Evolutionary conservation across 495 filamentous ascomycete genomes (phyloP).

Genomic region (Chaetomium fimeti): DNA sequence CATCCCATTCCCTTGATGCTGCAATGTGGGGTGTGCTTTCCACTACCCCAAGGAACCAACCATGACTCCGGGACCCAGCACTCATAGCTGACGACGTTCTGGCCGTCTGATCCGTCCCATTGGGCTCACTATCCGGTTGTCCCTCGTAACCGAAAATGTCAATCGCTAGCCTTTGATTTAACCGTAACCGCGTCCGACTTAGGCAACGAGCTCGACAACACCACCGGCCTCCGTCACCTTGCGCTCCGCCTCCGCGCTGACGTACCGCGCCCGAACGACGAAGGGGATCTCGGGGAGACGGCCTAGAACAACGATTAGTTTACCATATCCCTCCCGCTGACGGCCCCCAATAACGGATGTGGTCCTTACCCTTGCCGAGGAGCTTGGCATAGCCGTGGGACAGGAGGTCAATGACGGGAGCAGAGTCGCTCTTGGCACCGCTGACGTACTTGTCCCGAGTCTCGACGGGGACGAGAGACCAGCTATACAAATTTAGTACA

Average conservation of each 20-base stretch:
- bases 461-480: constrained; percentile 40
- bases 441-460: constrained; percentile 38
- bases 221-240: constrained; percentile 40
- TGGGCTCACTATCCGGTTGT: constrained; percentile 33
- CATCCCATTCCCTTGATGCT: constrained; percentile 41
- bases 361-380: constrained; percentile 39
- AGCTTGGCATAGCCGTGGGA: constrained; percentile 41
- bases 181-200: constrained; percentile 29
- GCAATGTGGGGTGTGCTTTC: constrained; percentile 32
- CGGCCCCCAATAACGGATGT: background rate
- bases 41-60: constrained; percentile 34
- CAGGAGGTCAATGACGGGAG: constrained; percentile 40
- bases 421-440: constrained; percentile 36
- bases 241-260: constrained; percentile 40
- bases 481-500: constrained; percentile 19
- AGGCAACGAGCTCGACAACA: constrained; percentile 40
- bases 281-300: constrained; percentile 39
- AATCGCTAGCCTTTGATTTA: constrained; percentile 38
- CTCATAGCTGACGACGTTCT: constrained; percentile 29
- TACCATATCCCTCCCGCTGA: background rate
- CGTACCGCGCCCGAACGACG: constrained; percentile 38
- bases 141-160: constrained; percentile 38
- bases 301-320: constrained; percentile 23
- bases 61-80: constrained; percentile 38
- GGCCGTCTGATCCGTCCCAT: constrained; percentile 33